Evolutionary conservation across 768 basidiomycete genomes (phyloP).

Genomic region (Lentinula boryana): DNA sequence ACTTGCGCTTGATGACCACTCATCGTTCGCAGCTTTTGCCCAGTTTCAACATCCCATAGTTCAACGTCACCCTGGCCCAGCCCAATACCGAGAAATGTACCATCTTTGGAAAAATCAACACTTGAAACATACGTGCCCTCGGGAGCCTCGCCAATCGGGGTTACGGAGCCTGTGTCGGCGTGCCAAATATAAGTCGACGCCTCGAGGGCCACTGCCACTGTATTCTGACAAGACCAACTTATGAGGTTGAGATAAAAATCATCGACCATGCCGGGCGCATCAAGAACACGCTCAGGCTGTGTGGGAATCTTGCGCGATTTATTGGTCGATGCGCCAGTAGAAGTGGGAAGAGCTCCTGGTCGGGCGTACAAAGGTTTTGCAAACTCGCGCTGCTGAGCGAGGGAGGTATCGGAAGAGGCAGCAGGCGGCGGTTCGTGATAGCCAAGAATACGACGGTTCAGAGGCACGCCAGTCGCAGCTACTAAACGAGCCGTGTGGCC

Average conservation of each 20-base stretch:
- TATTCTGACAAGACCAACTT: conserved; percentile 82
- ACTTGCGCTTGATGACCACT: conserved; percentile 78
- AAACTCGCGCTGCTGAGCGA: conserved; percentile 72
- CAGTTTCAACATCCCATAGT: conserved; percentile 87
- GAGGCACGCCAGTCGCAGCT: conserved; percentile 67
- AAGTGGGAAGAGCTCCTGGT: conserved; percentile 55
- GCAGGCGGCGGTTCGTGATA: conserved; percentile 85
- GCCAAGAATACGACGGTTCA: conserved; percentile 78
- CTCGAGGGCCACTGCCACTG: conserved; percentile 86
- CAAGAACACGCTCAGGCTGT: conserved; percentile 87
- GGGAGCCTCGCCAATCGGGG: conserved; percentile 67
- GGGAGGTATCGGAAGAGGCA: conserved; percentile 68
- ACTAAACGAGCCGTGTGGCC: conserved; percentile 76
- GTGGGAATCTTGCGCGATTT: conserved; percentile 82
- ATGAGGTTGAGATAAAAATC: conserved; percentile 97
- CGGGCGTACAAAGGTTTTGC: conserved; percentile 73
- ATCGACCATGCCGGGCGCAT: conserved; percentile 89
- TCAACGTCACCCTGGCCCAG: conserved; percentile 81
- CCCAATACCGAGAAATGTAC: conserved; percentile 78
- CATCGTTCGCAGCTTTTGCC: conserved; percentile 87
- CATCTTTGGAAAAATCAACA: conserved; percentile 76
- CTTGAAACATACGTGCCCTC: conserved; percentile 72
- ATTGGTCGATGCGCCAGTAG: conserved; percentile 56
- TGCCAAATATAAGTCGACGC: conserved; percentile 91
- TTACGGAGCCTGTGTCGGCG: conserved; percentile 84